Evolutionary conservation across 805 yeast genomes (phyloP).

Genomic region (Jamesozyma jinghongensis): DNA sequence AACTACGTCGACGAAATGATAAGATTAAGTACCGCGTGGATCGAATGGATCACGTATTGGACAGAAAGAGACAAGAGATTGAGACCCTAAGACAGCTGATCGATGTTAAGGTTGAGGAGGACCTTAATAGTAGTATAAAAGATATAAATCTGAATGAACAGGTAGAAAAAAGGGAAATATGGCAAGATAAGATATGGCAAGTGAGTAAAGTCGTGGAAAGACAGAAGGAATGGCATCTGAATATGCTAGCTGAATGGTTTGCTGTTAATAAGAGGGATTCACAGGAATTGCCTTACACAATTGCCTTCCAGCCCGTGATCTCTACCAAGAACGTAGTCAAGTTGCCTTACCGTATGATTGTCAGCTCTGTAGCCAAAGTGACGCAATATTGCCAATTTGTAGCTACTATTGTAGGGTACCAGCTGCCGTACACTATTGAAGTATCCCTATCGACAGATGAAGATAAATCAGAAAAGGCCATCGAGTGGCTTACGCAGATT

Average conservation of each 20-base stretch:
- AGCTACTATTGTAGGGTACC: slow-evolving; percentile 9
- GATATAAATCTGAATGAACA: neutral
- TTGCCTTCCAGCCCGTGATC: slow-evolving; percentile 21
- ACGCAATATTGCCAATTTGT: slow-evolving; percentile 14
- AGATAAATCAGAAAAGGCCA: slow-evolving; percentile 3
- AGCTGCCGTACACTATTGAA: slow-evolving; percentile 9
- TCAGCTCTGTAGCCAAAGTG: slow-evolving; percentile 17
- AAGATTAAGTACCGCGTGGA: neutral
- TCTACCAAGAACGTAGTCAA: slow-evolving; percentile 16
- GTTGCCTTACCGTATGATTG: slow-evolving; percentile 15
- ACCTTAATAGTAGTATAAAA: neutral
- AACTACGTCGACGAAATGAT: neutral
- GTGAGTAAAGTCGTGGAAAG: slow-evolving; percentile 3
- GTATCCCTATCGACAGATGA: neutral
- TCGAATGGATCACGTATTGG: neutral
- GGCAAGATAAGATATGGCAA: slow-evolving; percentile 1
- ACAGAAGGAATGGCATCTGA: slow-evolving; percentile 8
- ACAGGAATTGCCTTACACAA: slow-evolving; percentile 17
- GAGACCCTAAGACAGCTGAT: slow-evolving; percentile 1
- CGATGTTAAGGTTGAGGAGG: neutral
- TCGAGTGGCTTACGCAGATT: slow-evolving; percentile 13
- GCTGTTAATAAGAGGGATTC: slow-evolving; percentile 15
- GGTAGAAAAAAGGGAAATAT: neutral
- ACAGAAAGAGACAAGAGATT: neutral
- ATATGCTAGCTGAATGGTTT: slow-evolving; percentile 15